Base-by-base conservation (phyloP, 23 red algal genomes). In the Pyropia haitanensis region DNA sequence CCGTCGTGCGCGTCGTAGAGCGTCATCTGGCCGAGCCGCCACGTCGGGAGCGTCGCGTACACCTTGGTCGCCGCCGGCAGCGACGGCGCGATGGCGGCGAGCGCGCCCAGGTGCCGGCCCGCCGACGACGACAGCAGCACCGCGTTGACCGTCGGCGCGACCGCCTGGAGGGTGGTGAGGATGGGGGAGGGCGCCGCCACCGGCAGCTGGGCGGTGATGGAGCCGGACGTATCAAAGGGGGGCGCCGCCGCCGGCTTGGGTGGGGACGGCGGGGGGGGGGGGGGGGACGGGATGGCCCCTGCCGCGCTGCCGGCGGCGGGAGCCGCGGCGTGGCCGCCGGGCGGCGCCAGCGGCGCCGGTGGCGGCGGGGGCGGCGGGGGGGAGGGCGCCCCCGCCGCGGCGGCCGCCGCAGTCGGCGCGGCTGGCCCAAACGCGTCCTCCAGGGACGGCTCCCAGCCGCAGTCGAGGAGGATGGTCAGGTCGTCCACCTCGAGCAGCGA, bases 11-110 rank as follows among this genome's bases (percentile, higher is more conserved):
- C 80, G 25, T 98, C 86, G 73, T 98, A 98, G 62, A 98, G 71
- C 59, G 87, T 87, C 72, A 98, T 81, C 24, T 98, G 94, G 1
- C 94, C 94, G 68, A 98, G 80, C 61, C 85, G 81, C 79, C 79
- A 85, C 25, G 91, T 80, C 18, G 94, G 94, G 17, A 89, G 49
- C 17, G 94, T 98, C 5, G 85, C 60, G 56, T 88, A 98, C 32
- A 88, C 71, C 6, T 81, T 76, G 0, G 75, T 70, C 17, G 53
- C 39, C 22, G 77, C 32, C 14, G 54, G 26, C 31, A 98, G 79
- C 46, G 81, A 81, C 14, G 91, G 69, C 34, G 76, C 49, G 22
- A 32, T 64, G 7, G 82, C 60, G n/a, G 85, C 84, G 49, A 98
- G 80, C 24, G 94, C 94, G 48, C 94, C 94, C 9, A 98, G 67